Evolutionary conservation across 441 rosid species (phyloP).

Genomic region (Croton laevigatus): DNA sequence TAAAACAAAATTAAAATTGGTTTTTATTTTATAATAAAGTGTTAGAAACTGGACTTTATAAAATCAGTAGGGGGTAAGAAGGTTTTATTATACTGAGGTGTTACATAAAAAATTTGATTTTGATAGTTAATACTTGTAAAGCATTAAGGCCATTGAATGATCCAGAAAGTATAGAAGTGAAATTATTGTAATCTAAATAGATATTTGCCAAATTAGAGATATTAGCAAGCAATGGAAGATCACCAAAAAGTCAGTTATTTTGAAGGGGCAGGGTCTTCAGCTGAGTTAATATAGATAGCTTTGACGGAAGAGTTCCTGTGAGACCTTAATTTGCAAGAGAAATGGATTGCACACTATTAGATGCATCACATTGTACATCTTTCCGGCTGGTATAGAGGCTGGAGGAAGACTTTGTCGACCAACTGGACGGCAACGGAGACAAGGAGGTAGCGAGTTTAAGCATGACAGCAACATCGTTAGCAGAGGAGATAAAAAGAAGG

Average conservation of each 20-base stretch:
- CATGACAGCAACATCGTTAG: slow-evolving; percentile 1
- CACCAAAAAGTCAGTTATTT: slow-evolving; percentile 46
- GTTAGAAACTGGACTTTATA: too few relatives aligned
- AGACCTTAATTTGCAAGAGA: slow-evolving; percentile 36
- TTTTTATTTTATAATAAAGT: too few relatives aligned
- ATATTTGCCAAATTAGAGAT: slow-evolving; percentile 40
- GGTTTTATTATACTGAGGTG: too few relatives aligned
- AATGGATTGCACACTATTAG: slow-evolving; percentile 39
- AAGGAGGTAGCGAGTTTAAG: slow-evolving; percentile 7
- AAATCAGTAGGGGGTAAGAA: too few relatives aligned
- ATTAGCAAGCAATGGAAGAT: slow-evolving; percentile 52
- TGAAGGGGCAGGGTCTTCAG: slow-evolving; percentile 41
- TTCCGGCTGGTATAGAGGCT: slow-evolving; percentile 45
- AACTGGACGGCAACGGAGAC: slow-evolving; percentile 17
- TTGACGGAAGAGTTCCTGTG: slow-evolving; percentile 41
- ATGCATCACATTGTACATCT: slow-evolving; percentile 50
- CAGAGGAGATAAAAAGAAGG: background rate
- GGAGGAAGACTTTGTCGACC: slow-evolving; percentile 22
- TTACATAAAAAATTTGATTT: too few relatives aligned
- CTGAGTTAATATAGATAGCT: slow-evolving; percentile 48
- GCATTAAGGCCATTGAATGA: slow-evolving; percentile 55
- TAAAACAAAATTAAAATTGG: too few relatives aligned
- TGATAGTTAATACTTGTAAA: slow-evolving; percentile 44
- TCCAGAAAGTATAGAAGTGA: slow-evolving; percentile 47
- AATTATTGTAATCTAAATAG: slow-evolving; percentile 44